Evolutionary conservation across 75 land plant genomes (phyloP).

Genomic region (Pseudotsuga menziesii): DNA sequence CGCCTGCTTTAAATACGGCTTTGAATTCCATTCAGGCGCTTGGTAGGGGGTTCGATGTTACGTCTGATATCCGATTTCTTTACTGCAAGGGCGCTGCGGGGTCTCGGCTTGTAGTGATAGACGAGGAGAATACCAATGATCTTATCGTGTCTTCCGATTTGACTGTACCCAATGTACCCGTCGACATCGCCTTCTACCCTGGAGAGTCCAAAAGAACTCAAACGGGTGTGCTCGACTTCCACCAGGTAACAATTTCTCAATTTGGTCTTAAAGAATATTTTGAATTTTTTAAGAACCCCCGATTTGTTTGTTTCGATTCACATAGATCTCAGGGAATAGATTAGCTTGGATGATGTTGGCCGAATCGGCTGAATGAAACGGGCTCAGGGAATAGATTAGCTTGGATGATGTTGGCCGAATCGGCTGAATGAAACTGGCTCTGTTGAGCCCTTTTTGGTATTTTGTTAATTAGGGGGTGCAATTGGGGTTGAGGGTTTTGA

Average conservation of each 20-base stretch:
- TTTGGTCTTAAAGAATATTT: neutral
- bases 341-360: too few species aligned
- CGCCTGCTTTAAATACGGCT: slow-evolving; percentile 44
- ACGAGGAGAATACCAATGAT: slow-evolving; percentile 47
- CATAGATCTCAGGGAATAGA: too few species aligned
- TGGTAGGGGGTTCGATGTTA: slow-evolving; percentile 78
- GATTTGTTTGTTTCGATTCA: too few species aligned
- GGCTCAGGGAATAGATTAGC: too few species aligned
- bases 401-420: too few species aligned
- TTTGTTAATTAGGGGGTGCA: neutral
- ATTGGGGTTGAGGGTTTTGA: neutral
- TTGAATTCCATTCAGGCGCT: slow-evolving; percentile 54
- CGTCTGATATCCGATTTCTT: slow-evolving; percentile 53
- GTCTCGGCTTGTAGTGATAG: slow-evolving; percentile 48
- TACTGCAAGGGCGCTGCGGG: slow-evolving; percentile 59
- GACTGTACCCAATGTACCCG: slow-evolving; percentile 26
- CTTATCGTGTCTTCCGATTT: slow-evolving; percentile 18
- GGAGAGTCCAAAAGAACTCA: slow-evolving; percentile 22
- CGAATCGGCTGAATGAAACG: too few species aligned
- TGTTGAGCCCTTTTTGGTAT: neutral
- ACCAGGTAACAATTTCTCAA: slow-evolving; percentile 30
- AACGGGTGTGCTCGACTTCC: slow-evolving; percentile 32
- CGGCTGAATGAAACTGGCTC: too few species aligned
- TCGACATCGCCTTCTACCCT: slow-evolving; percentile 25
- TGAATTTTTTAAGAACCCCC: neutral